Evolutionary conservation across 331 rosid genomes (phyloP).

Genomic region (Malus hybrid): DNA sequence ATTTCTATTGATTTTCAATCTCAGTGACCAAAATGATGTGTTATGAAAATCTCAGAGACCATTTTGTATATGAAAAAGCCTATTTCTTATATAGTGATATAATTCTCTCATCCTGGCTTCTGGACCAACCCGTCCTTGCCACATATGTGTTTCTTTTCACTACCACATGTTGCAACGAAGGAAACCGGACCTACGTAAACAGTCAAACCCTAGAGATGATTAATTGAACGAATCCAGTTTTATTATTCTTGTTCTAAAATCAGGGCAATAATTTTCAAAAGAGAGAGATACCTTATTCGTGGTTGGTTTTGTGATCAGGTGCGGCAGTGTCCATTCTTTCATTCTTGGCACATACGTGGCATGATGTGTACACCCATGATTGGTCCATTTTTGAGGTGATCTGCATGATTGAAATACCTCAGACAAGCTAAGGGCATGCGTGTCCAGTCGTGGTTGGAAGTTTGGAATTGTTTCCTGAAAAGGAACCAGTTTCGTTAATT

Average conservation of each 20-base stretch:
- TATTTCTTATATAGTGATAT: not conserved
- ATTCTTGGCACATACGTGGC: not conserved
- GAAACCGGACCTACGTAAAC: conserved; percentile 36
- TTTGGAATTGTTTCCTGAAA: not conserved
- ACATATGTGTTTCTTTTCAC: conserved; percentile 4
- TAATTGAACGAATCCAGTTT: not conserved
- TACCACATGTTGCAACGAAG: conserved; percentile 34
- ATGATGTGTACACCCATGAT: conserved; percentile 1
- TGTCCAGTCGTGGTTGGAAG: not conserved
- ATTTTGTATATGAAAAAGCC: no score
- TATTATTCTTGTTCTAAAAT: not conserved
- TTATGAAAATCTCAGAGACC: no score
- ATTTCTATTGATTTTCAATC: no score
- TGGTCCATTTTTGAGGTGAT: conserved; percentile 11
- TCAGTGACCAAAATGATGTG: no score
- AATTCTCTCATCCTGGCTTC: not conserved
- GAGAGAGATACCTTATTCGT: not conserved
- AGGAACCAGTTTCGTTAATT: not conserved
- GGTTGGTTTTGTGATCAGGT: not conserved
- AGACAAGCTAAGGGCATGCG: not conserved
- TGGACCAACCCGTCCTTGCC: conserved; percentile 7
- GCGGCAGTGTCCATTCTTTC: conserved; percentile 1
- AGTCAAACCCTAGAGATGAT: not conserved
- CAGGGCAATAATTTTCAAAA: not conserved
- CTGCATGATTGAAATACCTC: conserved; percentile 10